These are phyloP conservation scores for Fusarium caatingaense DNA, from an alignment of 2,329 filamentous ascomycete species.

Conservation along the genomic window DNA sequence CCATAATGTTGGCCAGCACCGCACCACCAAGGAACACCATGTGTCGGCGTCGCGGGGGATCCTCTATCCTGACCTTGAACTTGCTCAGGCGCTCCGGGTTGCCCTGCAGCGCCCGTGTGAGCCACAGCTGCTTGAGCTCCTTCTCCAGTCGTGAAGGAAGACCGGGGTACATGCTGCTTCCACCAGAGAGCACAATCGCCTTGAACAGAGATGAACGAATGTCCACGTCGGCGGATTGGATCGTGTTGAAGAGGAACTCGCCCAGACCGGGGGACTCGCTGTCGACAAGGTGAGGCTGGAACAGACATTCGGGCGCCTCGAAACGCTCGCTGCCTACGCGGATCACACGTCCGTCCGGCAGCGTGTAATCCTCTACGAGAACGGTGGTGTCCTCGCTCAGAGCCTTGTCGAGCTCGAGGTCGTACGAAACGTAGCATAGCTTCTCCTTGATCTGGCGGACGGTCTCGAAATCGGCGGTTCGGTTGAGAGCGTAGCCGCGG, in stretches of 20 bases:
- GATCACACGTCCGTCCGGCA: conserved; percentile 96
- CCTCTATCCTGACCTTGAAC: conserved; percentile 99
- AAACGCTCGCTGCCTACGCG: conserved; percentile 96
- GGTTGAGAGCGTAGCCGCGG: conserved; percentile 95
- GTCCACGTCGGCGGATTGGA: conserved; percentile 94
- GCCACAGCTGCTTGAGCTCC: conserved; percentile 98
- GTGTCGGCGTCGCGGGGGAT: conserved; percentile 93
- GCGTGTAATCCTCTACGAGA: conserved; percentile 95
- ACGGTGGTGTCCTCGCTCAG: conserved; percentile 98
- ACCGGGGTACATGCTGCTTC: conserved; percentile 98
- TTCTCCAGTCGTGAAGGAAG: conserved; percentile 95
- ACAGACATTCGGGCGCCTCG: conserved; percentile 96
- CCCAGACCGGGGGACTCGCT: conserved; percentile 97
- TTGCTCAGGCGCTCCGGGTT: conserved; percentile 96
- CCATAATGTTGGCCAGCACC: conserved; percentile 98
- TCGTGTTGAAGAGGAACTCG: conserved; percentile 98
- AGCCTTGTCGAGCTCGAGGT: conserved; percentile 94
- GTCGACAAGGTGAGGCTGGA: conserved; percentile 97
- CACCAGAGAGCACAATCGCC: conserved; percentile 95
- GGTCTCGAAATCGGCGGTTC: conserved; percentile 98
- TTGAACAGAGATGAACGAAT: conserved; percentile 95
- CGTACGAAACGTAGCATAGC: conserved; percentile 98
- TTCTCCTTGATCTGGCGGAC: conserved; percentile 99
- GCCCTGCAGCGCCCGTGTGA: conserved; percentile 88
- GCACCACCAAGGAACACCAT: conserved; percentile 99